Percentiles rank a stretch among this genome's conserved stretches.
These are phyloP conservation scores for Ambrosiella beaveri DNA, from an alignment of 2,329 filamentous ascomycete species.

Conservation along the genomic window DNA sequence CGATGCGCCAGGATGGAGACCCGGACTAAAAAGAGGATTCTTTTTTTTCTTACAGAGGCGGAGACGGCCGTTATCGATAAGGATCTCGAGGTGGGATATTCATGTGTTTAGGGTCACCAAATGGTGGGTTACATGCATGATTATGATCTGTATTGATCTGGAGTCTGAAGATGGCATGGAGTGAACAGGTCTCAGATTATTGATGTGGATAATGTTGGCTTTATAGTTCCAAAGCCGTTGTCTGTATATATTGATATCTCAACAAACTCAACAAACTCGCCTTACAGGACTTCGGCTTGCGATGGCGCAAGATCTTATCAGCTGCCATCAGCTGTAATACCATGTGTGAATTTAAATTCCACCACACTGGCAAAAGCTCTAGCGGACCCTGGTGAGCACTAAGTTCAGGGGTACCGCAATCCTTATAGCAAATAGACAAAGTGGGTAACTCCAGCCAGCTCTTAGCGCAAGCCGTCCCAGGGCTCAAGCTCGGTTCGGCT, in stretches of 20 bases:
- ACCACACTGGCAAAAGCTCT: too few relatives aligned
- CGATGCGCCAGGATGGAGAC: background rate
- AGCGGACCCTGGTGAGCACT: too few relatives aligned
- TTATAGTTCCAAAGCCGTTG: too few relatives aligned
- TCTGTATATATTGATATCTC: too few relatives aligned
- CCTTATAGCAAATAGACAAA: background rate
- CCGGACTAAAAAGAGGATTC: background rate
- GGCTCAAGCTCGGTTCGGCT: background rate
- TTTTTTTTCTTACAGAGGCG: background rate
- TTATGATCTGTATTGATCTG: background rate
- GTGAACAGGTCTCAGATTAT: background rate
- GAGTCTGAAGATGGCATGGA: background rate
- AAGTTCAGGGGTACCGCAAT: background rate
- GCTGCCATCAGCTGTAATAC: background rate
- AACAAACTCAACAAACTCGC: too few relatives aligned
- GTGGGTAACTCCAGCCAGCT: background rate
- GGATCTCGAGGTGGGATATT: background rate
- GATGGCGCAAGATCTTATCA: background rate
- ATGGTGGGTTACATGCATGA: background rate
- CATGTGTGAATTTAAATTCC: background rate
- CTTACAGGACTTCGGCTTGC: too few relatives aligned
- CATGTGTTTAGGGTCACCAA: background rate
- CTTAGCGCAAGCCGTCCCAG: background rate
- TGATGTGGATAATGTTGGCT: too few relatives aligned
- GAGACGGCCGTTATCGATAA: conserved; percentile 8